phyloP scores from a whole-genome alignment of 768 basidiomycete species.

The Lactifluus rugatus region DNA sequence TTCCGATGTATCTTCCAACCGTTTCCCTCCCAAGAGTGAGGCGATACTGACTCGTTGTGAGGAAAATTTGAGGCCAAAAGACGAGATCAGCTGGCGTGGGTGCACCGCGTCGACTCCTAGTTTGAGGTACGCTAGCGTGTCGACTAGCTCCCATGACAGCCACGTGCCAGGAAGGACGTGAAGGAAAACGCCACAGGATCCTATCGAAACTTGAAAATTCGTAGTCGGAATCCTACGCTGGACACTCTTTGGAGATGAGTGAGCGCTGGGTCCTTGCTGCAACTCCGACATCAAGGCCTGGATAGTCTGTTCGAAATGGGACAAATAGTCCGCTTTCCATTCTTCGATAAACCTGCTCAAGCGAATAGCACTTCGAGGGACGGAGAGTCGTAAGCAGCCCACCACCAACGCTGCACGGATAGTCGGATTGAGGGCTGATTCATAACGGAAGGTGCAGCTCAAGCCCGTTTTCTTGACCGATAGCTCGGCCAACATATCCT shows the following conservation, averaged over 20 bases:
- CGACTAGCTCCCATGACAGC: constrained; percentile 62
- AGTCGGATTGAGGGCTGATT: constrained; percentile 31
- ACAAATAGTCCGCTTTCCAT: constrained; percentile 73
- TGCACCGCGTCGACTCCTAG: constrained; percentile 26
- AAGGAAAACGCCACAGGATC: constrained; percentile 47
- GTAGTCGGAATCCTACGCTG: constrained; percentile 22
- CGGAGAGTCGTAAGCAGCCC: constrained; percentile 40
- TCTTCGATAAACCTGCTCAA: constrained; percentile 72
- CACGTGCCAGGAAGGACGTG: constrained; percentile 87
- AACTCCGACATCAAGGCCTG: constrained; percentile 59
- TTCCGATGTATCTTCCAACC: constrained; percentile 24
- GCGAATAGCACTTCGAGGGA: constrained; percentile 75
- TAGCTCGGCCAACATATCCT: constrained; percentile 55
- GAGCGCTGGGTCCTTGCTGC: constrained; percentile 24
- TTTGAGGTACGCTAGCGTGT: constrained; percentile 39
- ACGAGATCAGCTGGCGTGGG: constrained; percentile 28
- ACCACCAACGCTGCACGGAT: constrained; percentile 38
- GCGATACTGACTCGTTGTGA: constrained; percentile 55
- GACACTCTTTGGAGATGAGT: neutral
- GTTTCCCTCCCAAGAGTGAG: constrained; percentile 30
- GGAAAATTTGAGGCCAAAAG: constrained; percentile 56
- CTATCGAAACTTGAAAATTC: constrained; percentile 45
- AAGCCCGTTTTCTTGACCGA: constrained; percentile 37
- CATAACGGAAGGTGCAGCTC: constrained; percentile 40
- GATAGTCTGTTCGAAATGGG: constrained; percentile 59